These are phyloP conservation scores for Fragilaria crotonensis DNA, from an alignment of 108 stramenopile species.

Conservation along the genomic window DNA sequence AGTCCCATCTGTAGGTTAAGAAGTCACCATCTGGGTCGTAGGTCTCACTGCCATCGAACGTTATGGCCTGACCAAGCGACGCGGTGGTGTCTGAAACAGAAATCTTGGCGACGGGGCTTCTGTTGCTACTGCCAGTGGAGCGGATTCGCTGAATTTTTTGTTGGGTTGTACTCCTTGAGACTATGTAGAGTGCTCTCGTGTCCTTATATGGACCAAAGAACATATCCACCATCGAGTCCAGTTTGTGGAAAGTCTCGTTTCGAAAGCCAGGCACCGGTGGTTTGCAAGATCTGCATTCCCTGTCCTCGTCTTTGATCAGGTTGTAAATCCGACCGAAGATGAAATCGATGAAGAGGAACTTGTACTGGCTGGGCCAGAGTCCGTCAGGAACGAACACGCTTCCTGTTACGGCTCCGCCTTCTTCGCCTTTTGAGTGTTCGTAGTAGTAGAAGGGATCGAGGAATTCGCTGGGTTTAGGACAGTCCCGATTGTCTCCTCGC, in stretches of 20 bases:
- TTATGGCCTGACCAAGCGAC: slow-evolving; percentile 5
- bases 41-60: slow-evolving; percentile 21
- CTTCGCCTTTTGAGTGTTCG: slow-evolving; percentile 10
- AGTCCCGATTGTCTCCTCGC: slow-evolving; percentile 1
- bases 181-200: slow-evolving; percentile 19
- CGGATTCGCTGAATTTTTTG: slow-evolving; percentile 18
- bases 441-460: slow-evolving; percentile 21
- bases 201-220: slow-evolving; percentile 26
- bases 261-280: slow-evolving; percentile 4
- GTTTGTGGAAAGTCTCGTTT: not conserved
- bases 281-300: slow-evolving; percentile 11
- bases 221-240: slow-evolving; percentile 12
- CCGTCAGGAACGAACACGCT: slow-evolving; percentile 17
- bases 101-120: slow-evolving; percentile 18
- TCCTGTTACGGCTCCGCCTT: slow-evolving; percentile 17
- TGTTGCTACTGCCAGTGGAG: slow-evolving; percentile 20
- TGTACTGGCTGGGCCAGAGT: slow-evolving; percentile 20
- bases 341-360: slow-evolving; percentile 23
- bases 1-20: slow-evolving; percentile 23
- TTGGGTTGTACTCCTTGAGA: slow-evolving; percentile 2
- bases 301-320: slow-evolving; percentile 3
- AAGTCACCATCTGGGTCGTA: slow-evolving; percentile 24
- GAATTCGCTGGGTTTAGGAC: slow-evolving; percentile 2
- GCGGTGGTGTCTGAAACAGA: not conserved
- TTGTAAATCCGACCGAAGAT: slow-evolving; percentile 13